phyloP scores from a whole-genome alignment of 148 eudicot species.

The Chenopodium formosanum region DNA sequence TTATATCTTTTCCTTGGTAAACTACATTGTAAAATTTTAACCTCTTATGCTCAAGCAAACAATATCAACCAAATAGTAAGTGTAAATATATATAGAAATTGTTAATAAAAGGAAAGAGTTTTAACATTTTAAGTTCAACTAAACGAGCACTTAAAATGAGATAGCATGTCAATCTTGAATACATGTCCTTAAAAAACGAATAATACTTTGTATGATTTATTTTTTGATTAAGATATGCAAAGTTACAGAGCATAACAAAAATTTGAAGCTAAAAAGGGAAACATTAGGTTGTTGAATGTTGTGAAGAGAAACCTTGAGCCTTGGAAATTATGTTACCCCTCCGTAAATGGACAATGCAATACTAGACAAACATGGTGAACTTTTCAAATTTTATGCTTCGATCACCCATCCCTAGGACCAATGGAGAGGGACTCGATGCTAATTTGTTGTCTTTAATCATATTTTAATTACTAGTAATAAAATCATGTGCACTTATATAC shows the following conservation, averaged over 20 bases:
- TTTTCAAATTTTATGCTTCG: constrained; percentile 2
- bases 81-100: no score
- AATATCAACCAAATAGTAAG: no score
- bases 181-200: no score
- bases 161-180: no score
- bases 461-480: not conserved
- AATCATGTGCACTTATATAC: not conserved
- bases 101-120: no score
- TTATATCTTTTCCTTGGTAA: no score
- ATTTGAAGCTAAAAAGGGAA: not conserved
- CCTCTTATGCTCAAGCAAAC: no score
- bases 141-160: no score
- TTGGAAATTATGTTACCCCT: not conserved
- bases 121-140: no score
- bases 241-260: not conserved
- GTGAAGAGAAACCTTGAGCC: constrained; percentile 1
- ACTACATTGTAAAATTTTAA: no score
- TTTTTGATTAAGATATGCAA: no score
- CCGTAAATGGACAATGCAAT: not conserved
- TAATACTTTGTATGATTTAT: no score
- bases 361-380: not conserved
- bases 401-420: not conserved
- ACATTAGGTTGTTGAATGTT: not conserved
- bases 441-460: not conserved
- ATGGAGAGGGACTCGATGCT: constrained; percentile 7